Base-by-base conservation (phyloP, 2,329 filamentous ascomycete genomes). In the Aaosphaeria pasadenensis region DNA sequence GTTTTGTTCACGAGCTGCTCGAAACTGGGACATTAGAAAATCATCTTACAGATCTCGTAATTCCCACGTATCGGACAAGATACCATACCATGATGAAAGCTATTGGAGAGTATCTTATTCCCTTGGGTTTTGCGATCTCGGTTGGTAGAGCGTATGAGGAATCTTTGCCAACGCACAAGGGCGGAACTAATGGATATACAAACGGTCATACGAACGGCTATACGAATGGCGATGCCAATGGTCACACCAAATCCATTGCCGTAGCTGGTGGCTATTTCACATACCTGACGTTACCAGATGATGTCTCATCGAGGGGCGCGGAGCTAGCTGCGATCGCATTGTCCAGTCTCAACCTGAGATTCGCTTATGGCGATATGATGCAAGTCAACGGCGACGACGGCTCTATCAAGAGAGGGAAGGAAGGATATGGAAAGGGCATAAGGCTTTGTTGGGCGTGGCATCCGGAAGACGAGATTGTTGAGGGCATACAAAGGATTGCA, bases 211-310 rank as follows among this genome's bases (percentile, higher is more conserved):
- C 43, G 4, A 50, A 47, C 24, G 47, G 45, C 17, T 5, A 46
- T n/a, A 39, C 33, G 33, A 36, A 36, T 13, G 33, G 33, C 9
- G 13, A 9, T 13, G 13, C 13, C 17, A 49, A 49, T 32, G 43
- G 44, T 13, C 11, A 44, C 13, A 61, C 75, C 36, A 51, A 62
- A 1, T 58, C 66, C 39, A 63, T 70, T 24, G 58, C 69, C 2
- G 66, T 83, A 4, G 85, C 84, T 39, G 89, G 89, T 0, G 89
- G 89, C 0, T 94, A 90, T 64, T 94, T 94, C 64, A 72, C 91
- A 40, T 95, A 88, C 88, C 65, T 92, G 32, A 74, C 74, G 1
- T 66, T 92, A 4, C 82, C 84, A 0, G 50, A 63, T 53, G 38
- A 57, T 42, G 68, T 84, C 42, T 72, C 74, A 4, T 81, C 76